Evolutionary conservation across 306 rosid species (phyloP), one percentile per base, ranked within the genome.

Genomic region (Arachis stenosperma): DNA sequence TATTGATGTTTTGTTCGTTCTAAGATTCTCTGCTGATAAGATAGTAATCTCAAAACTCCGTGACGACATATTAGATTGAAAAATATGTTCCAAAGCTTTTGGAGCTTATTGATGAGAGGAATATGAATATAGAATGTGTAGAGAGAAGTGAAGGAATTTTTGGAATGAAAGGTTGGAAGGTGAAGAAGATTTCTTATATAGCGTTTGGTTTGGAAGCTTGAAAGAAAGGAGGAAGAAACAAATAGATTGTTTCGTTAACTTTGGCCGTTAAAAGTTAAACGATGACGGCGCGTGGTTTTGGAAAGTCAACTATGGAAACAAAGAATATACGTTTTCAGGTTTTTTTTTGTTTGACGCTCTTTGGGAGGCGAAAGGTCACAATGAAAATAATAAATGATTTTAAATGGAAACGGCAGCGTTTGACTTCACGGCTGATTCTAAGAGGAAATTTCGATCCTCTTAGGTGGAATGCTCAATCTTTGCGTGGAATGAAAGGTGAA

Each of bases 11-110:
- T 61, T 30, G 30, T 86, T 81, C 39, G 68, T 6, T 37, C 73
- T 73, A 2, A 92, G 85, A 6, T 84, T 80, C 22, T 92, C 94
- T 0, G 82, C 87, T 0, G 95, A 86, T n/a, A 90, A 63, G 11
- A 88, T 68, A 0, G 90, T 90, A 52, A 92, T 48, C 65, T 92
- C 92, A 1, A 92, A 15, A 2, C 66, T 76, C 27, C 79, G 59
- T 3, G 87, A 73, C 70, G 37, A 14, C 74, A 3, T 54, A 52
- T 52, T 22, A 22, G 27, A 51, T 51, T 15, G 1, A 51, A 0
- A 51, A 0, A n/a, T 11, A 13, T 13, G 8, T 51, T 52, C 57
- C 57, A 52, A 52, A n/a, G 57, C 0, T 52, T n/a, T 52, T n/a
- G 27, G 57, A 52, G 7, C 29, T 40, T 8, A 4, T 33, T 39